A percentile compares a stretch with the other conserved stretches of the same genome.
phyloP scores from a whole-genome alignment of 805 yeast species.

The Yarrowia divulgata region DNA sequence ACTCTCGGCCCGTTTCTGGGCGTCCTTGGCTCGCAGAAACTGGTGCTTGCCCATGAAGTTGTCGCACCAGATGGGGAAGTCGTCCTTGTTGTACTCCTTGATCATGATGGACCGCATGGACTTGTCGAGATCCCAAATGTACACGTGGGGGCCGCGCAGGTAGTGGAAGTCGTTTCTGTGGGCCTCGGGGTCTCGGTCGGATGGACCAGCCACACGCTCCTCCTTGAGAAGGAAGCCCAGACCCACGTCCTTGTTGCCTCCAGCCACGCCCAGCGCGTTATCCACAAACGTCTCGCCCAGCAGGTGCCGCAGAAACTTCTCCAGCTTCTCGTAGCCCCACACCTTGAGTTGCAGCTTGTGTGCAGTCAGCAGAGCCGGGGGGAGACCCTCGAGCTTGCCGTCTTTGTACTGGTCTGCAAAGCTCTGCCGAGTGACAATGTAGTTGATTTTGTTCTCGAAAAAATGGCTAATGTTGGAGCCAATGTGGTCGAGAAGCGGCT shows the following conservation, averaged over 20 bases:
- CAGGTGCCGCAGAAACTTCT: slow-evolving; percentile 29
- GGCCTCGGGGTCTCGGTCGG: slow-evolving; percentile 87
- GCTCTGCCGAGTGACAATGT: slow-evolving; percentile 29
- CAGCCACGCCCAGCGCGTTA: neutral
- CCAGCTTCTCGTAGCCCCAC: slow-evolving; percentile 35
- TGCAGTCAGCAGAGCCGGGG: slow-evolving; percentile 18
- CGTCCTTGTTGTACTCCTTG: slow-evolving; percentile 70
- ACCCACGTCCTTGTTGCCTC: slow-evolving; percentile 27
- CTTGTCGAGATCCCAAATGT: slow-evolving; percentile 81
- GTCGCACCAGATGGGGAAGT: slow-evolving; percentile 49
- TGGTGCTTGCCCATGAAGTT: slow-evolving; percentile 39
- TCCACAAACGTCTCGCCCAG: slow-evolving; percentile 36
- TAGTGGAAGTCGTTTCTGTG: slow-evolving; percentile 84
- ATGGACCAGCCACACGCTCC: slow-evolving; percentile 85
- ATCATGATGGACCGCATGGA: slow-evolving; percentile 79
- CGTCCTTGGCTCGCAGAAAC: slow-evolving; percentile 37
- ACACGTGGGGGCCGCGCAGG: slow-evolving; percentile 75
- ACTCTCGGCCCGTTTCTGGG: slow-evolving; percentile 29
- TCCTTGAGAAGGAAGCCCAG: slow-evolving; percentile 63
- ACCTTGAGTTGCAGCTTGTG: slow-evolving; percentile 37
- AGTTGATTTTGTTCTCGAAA: slow-evolving; percentile 31
- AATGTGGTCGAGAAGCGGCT: slow-evolving; percentile 33
- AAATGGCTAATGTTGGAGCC: slow-evolving; percentile 32
- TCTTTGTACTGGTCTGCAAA: slow-evolving; percentile 25
- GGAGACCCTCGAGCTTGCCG: slow-evolving; percentile 21